Conservation (phyloP, 768 basidiomycete genomes). For the Boletus huronensis region DNA sequence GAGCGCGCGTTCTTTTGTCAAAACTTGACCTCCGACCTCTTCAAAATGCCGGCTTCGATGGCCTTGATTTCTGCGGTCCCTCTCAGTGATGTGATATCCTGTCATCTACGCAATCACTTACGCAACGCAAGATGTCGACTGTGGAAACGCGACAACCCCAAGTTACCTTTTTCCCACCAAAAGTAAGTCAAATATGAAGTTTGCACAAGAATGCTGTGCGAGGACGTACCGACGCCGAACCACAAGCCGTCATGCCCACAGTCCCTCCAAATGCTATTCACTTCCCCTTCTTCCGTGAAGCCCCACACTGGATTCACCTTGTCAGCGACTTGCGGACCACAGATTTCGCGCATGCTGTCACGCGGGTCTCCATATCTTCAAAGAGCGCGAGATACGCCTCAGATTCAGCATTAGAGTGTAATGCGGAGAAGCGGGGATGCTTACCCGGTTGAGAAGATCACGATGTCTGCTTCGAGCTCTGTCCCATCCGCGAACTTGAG, state of each 20-base stretch:
- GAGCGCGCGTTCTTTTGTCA: constrained; percentile 1
- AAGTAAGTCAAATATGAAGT: neutral
- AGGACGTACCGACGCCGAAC: constrained; percentile 27
- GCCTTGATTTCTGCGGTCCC: constrained; percentile 27
- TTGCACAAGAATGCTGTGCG: neutral
- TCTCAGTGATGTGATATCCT: neutral
- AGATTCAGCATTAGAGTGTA: neutral
- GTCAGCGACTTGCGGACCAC: constrained; percentile 43
- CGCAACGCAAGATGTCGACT: constrained; percentile 31
- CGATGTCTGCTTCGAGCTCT: constrained; percentile 30
- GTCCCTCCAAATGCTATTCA: constrained; percentile 37
- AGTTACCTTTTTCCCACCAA: constrained; percentile 16
- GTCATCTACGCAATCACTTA: constrained; percentile 13
- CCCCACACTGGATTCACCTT: constrained; percentile 58
- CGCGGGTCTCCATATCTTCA: constrained; percentile 46
- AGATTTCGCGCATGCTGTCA: constrained; percentile 39
- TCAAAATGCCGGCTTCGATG: constrained; percentile 28
- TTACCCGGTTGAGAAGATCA: constrained; percentile 33
- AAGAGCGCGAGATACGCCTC: neutral
- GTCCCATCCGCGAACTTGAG: constrained; percentile 31
- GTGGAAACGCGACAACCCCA: constrained; percentile 27
- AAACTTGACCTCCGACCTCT: constrained; percentile 18
- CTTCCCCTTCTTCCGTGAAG: constrained; percentile 59
- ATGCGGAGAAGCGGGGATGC: neutral
- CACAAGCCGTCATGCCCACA: constrained; percentile 36